Evolutionary conservation across 2,329 filamentous ascomycete genomes (phyloP).

Genomic region (Fusarium torreyae): DNA sequence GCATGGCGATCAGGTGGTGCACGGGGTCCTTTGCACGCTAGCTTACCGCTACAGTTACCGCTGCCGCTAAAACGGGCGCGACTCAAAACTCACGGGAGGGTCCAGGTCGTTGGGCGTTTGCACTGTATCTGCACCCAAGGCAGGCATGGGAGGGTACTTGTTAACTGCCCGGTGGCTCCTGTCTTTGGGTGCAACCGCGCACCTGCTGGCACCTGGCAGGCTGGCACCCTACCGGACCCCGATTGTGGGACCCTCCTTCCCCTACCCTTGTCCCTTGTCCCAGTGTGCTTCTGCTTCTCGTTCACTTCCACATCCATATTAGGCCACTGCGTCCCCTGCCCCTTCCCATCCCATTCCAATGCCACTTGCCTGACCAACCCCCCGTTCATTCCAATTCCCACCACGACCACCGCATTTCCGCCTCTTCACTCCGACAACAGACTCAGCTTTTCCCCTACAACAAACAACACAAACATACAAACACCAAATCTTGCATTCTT

Average conservation of each 20-base stretch:
- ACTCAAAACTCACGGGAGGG: slow-evolving; percentile 24
- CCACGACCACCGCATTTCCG: slow-evolving; percentile 45
- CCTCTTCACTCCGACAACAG: slow-evolving; percentile 46
- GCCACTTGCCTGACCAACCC: slow-evolving; percentile 46
- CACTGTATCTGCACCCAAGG: slow-evolving; percentile 31
- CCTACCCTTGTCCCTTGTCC: slow-evolving; percentile 7
- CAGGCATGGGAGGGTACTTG: slow-evolving; percentile 21
- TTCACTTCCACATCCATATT: slow-evolving; percentile 43
- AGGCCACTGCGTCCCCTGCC: slow-evolving; percentile 46
- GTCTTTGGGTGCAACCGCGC: slow-evolving; percentile 16
- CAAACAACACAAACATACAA: slow-evolving; percentile 43
- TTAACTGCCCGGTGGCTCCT: slow-evolving; percentile 12
- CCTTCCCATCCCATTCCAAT: slow-evolving; percentile 45
- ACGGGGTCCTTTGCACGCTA: slow-evolving; percentile 27
- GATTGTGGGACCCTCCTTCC: slow-evolving; percentile 31
- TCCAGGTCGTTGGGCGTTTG: slow-evolving; percentile 33
- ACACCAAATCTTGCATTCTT: slow-evolving; percentile 10
- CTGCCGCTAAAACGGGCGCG: slow-evolving; percentile 35
- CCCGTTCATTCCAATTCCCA: slow-evolving; percentile 47
- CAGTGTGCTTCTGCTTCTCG: slow-evolving; percentile 27
- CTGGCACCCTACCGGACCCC: slow-evolving; percentile 15
- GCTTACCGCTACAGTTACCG: slow-evolving; percentile 22
- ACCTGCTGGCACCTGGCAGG: background rate
- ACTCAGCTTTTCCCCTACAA: slow-evolving; percentile 38
- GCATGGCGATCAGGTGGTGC: slow-evolving; percentile 37